Percentiles rank a stretch among this genome's conserved stretches.
phyloP scores from a whole-genome alignment of 2,329 filamentous ascomycete species.

The Neopestalotiopsis clavispora region DNA sequence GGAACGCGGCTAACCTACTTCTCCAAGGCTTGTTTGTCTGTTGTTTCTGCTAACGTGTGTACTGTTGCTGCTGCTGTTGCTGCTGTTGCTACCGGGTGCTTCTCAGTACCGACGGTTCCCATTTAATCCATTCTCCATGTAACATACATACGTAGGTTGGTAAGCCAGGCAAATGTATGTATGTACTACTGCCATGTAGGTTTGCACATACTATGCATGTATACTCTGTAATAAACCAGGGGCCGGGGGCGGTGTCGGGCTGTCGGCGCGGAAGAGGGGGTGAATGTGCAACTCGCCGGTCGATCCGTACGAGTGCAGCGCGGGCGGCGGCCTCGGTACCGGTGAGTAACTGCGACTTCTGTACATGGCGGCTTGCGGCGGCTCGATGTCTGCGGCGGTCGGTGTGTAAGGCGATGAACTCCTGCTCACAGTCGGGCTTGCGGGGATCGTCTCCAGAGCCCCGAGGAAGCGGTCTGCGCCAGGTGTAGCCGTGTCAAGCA shows the following conservation, averaged over 20 bases:
- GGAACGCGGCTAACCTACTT: background rate
- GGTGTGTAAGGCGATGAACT: constrained; percentile 65
- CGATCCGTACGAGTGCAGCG: constrained; percentile 39
- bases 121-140: background rate
- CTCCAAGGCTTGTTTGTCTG: background rate
- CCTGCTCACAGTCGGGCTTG: constrained; percentile 66
- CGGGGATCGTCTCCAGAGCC: constrained; percentile 69
- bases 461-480: constrained; percentile 55
- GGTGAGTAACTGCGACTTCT: constrained; percentile 60
- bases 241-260: constrained; percentile 49
- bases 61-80: background rate
- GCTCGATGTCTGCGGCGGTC: constrained; percentile 58
- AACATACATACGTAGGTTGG: background rate
- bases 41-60: too few relatives aligned
- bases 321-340: constrained; percentile 37
- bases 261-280: constrained; percentile 77
- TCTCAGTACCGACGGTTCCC: background rate
- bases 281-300: constrained; percentile 73
- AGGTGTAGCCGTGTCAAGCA: constrained; percentile 54
- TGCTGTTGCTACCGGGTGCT: background rate
- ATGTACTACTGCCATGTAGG: too few relatives aligned
- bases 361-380: constrained; percentile 46
- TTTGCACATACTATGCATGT: background rate
- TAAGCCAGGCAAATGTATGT: background rate
- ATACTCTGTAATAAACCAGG: background rate